Percentiles rank a stretch among this genome's conserved stretches.
phyloP scores from a whole-genome alignment of 2,329 filamentous ascomycete genomes.

The Mariannaea elegans region DNA sequence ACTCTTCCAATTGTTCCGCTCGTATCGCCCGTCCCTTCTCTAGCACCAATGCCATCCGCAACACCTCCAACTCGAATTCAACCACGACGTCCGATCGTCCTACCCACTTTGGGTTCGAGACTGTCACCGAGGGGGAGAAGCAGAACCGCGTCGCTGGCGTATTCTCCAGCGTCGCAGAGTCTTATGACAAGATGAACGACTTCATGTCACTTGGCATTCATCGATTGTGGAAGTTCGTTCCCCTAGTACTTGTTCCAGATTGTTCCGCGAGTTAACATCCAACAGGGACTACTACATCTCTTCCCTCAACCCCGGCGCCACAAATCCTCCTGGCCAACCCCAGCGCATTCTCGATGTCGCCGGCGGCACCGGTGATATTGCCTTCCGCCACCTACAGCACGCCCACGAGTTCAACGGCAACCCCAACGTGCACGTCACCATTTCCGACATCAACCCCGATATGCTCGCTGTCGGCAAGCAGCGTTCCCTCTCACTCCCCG shows the following conservation, averaged over 20 bases:
- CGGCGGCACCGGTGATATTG: slow-evolving; percentile 96
- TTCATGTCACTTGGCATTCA: slow-evolving; percentile 98
- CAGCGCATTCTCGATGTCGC: slow-evolving; percentile 93
- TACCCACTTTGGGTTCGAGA: slow-evolving; percentile 93
- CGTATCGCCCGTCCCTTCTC: slow-evolving; percentile 40
- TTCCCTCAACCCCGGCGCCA: slow-evolving; percentile 82
- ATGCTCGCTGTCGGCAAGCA: slow-evolving; percentile 92
- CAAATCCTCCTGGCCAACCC: slow-evolving; percentile 53
- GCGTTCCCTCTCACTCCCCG: slow-evolving; percentile 69
- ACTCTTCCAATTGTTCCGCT: slow-evolving; percentile 23
- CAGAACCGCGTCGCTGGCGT: slow-evolving; percentile 77
- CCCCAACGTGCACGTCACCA: slow-evolving; percentile 82
- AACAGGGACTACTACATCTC: slow-evolving; percentile 87
- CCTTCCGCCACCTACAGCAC: slow-evolving; percentile 94
- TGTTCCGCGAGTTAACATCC: neutral
- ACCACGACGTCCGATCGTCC: slow-evolving; percentile 59
- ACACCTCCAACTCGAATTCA: slow-evolving; percentile 30
- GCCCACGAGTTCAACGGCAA: slow-evolving; percentile 81
- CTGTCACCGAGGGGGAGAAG: slow-evolving; percentile 83
- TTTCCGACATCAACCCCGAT: slow-evolving; percentile 94
- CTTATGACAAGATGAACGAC: slow-evolving; percentile 99
- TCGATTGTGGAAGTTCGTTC: slow-evolving; percentile 83
- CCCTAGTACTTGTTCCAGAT: neutral
- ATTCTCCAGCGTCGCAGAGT: slow-evolving; percentile 93
- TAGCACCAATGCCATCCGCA: slow-evolving; percentile 38